phyloP scores from a whole-genome alignment of 1,284 basidiomycete species.

The Ceratobasidium papillatum region DNA sequence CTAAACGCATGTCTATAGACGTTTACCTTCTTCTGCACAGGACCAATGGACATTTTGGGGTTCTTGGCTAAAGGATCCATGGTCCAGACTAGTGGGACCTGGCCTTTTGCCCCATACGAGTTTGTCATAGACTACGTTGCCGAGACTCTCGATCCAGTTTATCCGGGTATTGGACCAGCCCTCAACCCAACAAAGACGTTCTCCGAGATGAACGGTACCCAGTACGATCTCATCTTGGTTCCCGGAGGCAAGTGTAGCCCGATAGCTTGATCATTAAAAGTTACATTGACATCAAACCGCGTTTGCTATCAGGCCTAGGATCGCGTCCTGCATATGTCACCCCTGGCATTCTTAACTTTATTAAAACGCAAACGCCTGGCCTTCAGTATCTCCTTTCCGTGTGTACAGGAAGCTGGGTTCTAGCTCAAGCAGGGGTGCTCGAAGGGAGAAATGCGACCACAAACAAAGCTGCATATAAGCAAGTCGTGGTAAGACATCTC shows the following conservation, averaged over 20 bases:
- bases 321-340: constrained; percentile 2
- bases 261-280: background rate
- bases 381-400: constrained; percentile 41
- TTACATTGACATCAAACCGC: background rate
- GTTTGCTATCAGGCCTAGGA: background rate
- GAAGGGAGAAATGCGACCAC: constrained; percentile 42
- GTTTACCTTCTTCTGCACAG: constrained; percentile 8
- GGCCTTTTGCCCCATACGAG: constrained; percentile 26
- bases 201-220: constrained; percentile 19
- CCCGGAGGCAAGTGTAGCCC: constrained; percentile 7
- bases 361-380: constrained; percentile 17
- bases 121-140: constrained; percentile 25
- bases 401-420: constrained; percentile 42
- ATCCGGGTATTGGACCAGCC: background rate
- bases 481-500: constrained; percentile 1
- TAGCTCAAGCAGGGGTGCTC: constrained; percentile 41
- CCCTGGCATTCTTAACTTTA: constrained; percentile 14
- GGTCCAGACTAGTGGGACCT: constrained; percentile 4
- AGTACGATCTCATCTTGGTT: constrained; percentile 32
- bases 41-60: constrained; percentile 22
- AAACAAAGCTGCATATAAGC: constrained; percentile 38
- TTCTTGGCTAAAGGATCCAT: constrained; percentile 27
- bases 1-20: too few species aligned
- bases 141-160: constrained; percentile 14
- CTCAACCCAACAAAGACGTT: constrained; percentile 10